Evolutionary conservation across 805 yeast genomes (phyloP).

Genomic region (Suhomyces canberraensis): DNA sequence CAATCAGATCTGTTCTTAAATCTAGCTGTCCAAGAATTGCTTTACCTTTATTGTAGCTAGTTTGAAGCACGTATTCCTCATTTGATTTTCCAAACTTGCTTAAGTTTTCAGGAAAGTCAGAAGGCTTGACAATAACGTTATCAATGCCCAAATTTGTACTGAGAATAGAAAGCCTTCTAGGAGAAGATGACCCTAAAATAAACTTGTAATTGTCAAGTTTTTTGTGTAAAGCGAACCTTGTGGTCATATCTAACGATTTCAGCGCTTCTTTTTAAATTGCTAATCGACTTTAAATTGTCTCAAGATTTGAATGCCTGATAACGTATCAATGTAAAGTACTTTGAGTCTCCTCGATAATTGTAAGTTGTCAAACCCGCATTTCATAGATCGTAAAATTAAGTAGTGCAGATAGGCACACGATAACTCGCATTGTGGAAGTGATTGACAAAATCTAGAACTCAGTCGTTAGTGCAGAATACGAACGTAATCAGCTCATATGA

Average conservation of each 20-base stretch:
- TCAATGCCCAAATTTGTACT: constrained; percentile 49
- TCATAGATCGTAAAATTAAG: no score
- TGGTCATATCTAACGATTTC: no score
- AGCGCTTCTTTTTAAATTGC: background rate
- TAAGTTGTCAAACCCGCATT: no score
- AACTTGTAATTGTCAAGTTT: constrained; percentile 29
- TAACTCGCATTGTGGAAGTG: no score
- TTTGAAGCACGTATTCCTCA: constrained; percentile 57
- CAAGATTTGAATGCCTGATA: no score
- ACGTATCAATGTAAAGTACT: no score
- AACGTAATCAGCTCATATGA: no score
- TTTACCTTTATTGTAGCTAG: constrained; percentile 65
- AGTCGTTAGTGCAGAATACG: no score
- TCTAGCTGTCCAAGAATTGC: constrained; percentile 52
- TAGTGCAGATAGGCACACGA: no score
- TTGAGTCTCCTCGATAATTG: no score
- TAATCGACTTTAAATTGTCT: background rate
- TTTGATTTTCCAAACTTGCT: constrained; percentile 50
- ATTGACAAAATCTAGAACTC: no score
- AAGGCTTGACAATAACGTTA: constrained; percentile 47
- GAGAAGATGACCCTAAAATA: constrained; percentile 80
- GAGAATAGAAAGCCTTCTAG: constrained; percentile 74
- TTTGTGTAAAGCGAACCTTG: constrained; percentile 22
- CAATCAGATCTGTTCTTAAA: constrained; percentile 16
- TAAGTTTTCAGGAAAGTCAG: constrained; percentile 76